phyloP scores from a whole-genome alignment of 345 rosid genomes.

The Gynandropsis gynandra region DNA sequence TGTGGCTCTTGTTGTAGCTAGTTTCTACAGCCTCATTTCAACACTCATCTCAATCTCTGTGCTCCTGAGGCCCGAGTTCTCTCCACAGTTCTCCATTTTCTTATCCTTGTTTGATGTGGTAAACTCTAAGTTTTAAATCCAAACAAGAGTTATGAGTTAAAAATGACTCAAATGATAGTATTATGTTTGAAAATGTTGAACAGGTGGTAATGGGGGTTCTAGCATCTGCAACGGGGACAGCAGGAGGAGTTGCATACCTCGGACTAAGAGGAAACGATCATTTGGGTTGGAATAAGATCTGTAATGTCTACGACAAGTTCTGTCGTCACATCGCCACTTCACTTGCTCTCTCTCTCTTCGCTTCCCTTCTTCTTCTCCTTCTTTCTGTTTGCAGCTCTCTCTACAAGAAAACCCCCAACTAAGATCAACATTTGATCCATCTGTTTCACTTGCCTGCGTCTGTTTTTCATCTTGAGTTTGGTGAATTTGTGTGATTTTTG shows the following conservation, averaged over 20 bases:
- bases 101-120: slow-evolving; percentile 51
- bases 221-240: slow-evolving; percentile 71
- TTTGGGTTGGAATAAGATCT: slow-evolving; percentile 43
- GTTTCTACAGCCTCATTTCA: slow-evolving; percentile 53
- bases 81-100: slow-evolving; percentile 32
- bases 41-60: slow-evolving; percentile 41
- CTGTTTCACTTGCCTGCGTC: background rate
- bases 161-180: background rate
- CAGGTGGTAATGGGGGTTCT: slow-evolving; percentile 70
- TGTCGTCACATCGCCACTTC: slow-evolving; percentile 50
- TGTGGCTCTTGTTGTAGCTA: slow-evolving; percentile 49
- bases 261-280: slow-evolving; percentile 62
- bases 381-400: slow-evolving; percentile 47
- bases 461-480: background rate
- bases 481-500: slow-evolving; percentile 7
- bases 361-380: slow-evolving; percentile 48
- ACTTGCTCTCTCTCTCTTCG: slow-evolving; percentile 39
- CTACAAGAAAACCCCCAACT: slow-evolving; percentile 23
- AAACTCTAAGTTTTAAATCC: background rate
- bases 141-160: background rate
- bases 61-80: slow-evolving; percentile 31
- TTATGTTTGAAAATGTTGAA: slow-evolving; percentile 7
- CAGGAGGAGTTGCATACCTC: slow-evolving; percentile 65
- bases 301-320: slow-evolving; percentile 48
- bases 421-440: background rate